phyloP scores from a whole-genome alignment of 2,329 filamentous ascomycete genomes.

The Cercospora sesami region DNA sequence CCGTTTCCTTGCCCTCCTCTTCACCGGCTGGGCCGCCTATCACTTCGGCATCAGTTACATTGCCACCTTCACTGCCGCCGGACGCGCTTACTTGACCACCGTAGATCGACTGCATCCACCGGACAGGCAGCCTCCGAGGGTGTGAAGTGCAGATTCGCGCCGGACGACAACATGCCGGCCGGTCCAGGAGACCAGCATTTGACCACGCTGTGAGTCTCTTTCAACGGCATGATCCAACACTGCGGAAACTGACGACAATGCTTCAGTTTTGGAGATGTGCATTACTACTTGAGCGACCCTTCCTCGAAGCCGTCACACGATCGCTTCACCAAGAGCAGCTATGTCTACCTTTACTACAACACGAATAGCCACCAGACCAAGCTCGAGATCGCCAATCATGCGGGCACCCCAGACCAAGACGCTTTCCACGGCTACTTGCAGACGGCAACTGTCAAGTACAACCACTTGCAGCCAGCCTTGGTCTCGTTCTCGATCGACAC shows the following conservation, averaged over 20 bases:
- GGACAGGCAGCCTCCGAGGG: constrained; percentile 23
- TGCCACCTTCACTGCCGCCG: constrained; percentile 33
- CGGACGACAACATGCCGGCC: constrained; percentile 45
- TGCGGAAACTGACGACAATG: background rate
- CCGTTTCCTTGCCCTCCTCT: constrained; percentile 19
- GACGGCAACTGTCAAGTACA: constrained; percentile 63
- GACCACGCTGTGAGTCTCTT: constrained; percentile 47
- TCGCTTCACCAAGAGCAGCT: constrained; percentile 76
- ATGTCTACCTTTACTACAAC: constrained; percentile 78
- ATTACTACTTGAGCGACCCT: constrained; percentile 75
- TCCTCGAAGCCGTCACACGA: constrained; percentile 70
- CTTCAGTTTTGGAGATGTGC: constrained; percentile 72
- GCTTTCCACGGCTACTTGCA: constrained; percentile 70
- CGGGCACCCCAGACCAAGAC: constrained; percentile 74
- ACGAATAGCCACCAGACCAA: constrained; percentile 65
- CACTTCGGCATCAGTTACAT: constrained; percentile 29
- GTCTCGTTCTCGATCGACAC: constrained; percentile 65
- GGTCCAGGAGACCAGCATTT: constrained; percentile 50
- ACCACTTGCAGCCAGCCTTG: constrained; percentile 71
- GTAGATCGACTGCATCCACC: constrained; percentile 31
- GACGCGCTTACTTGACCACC: constrained; percentile 33
- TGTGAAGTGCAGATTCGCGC: constrained; percentile 3
- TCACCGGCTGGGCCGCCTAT: constrained; percentile 21
- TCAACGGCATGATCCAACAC: background rate
- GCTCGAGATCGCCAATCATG: constrained; percentile 73